Evolutionary conservation across 2,329 filamentous ascomycete species (phyloP).

Genomic region (Fusarium verticillioides): DNA sequence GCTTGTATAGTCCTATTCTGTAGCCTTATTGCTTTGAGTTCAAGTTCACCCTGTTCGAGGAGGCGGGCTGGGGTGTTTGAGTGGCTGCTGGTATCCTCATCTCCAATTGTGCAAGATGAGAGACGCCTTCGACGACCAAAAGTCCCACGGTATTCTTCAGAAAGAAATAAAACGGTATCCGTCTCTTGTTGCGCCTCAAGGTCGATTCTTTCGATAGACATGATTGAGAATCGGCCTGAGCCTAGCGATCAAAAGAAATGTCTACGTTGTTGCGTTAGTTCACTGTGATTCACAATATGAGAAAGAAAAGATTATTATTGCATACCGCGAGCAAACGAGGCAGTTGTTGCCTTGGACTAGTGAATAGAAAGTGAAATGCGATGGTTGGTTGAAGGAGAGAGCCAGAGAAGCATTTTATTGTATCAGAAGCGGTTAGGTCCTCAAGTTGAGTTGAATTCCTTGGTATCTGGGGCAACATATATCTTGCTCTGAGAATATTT

Average conservation of each 20-base stretch:
- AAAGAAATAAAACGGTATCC: conserved; percentile 33
- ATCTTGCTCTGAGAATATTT: not conserved
- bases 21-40: conserved; percentile 30
- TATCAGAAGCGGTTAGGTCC: not conserved
- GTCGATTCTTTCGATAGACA: conserved; percentile 14
- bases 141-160: conserved; percentile 3
- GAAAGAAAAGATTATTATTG: not conserved
- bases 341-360: not conserved
- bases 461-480: not conserved
- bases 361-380: not conserved
- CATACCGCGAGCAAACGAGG: not conserved
- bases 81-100: conserved; percentile 24
- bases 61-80: conserved; percentile 9
- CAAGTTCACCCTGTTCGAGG: conserved; percentile 39
- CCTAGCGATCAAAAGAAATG: not conserved
- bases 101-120: conserved; percentile 43
- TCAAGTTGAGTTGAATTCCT: not conserved
- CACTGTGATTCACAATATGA: not conserved
- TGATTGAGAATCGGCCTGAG: not conserved
- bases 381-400: not conserved
- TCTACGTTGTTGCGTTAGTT: conserved; percentile 13
- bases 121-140: not conserved
- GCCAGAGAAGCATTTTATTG: not conserved
- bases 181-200: conserved; percentile 4
- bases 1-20: conserved; percentile 24